Evolutionary conservation across 305 asterid species (phyloP).

Genomic region (Stenogyne calaminthoides): DNA sequence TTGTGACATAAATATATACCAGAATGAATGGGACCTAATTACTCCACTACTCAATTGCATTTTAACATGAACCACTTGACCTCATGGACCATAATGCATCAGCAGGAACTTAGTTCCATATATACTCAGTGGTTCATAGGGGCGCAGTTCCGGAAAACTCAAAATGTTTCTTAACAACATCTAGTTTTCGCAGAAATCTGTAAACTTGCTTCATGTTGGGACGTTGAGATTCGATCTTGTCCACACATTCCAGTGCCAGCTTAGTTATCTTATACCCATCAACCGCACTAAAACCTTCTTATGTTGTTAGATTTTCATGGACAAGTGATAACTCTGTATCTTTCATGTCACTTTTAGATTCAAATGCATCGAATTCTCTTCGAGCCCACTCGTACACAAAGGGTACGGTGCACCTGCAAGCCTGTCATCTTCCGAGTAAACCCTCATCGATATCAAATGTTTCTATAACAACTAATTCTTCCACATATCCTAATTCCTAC

Average conservation of each 20-base stretch:
- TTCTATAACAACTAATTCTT: too few relatives aligned
- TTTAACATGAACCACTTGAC: too few relatives aligned
- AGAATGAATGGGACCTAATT: too few relatives aligned
- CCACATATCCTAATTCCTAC: too few relatives aligned
- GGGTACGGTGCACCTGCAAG: neutral
- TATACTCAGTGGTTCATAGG: neutral
- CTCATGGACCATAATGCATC: too few relatives aligned
- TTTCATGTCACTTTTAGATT: neutral
- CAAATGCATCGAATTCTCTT: neutral
- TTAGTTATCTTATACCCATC: neutral
- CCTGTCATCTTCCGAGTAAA: neutral
- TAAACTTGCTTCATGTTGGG: conserved; percentile 6
- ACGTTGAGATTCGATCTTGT: neutral
- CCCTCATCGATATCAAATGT: neutral
- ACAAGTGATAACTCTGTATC: neutral
- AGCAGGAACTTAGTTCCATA: too few relatives aligned
- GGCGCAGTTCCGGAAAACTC: neutral
- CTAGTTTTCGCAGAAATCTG: neutral
- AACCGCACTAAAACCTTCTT: neutral
- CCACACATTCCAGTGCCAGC: conserved; percentile 7
- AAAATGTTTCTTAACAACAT: neutral
- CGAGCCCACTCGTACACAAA: neutral
- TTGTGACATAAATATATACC: too few relatives aligned
- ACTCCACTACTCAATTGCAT: too few relatives aligned
- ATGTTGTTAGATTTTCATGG: neutral